Conservation (phyloP, 1,284 basidiomycete species). For the Cryptococcus wingfieldii region DNA sequence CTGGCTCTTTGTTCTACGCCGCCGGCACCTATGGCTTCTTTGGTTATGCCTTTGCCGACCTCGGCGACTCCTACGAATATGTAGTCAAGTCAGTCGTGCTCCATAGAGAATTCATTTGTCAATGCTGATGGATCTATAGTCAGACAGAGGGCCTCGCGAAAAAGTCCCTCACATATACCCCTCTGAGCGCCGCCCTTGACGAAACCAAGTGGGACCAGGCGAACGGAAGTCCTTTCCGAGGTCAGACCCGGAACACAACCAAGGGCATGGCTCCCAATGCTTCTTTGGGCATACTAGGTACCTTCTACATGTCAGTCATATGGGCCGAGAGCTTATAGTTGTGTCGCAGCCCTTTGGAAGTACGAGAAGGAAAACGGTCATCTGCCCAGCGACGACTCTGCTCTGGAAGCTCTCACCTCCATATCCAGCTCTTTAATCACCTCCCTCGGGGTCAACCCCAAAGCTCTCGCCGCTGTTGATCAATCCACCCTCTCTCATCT, state of each 20-base stretch:
- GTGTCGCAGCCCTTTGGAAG: constrained; percentile 69
- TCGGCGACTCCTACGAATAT: constrained; percentile 72
- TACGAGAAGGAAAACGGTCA: constrained; percentile 60
- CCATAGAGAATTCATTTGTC: neutral
- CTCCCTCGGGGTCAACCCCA: constrained; percentile 65
- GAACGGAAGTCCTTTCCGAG: constrained; percentile 59
- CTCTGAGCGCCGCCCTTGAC: constrained; percentile 63
- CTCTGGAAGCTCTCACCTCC: constrained; percentile 57
- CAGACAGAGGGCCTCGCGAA: constrained; percentile 56
- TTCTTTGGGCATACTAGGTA: constrained; percentile 69
- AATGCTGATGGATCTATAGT: neutral
- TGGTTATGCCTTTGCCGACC: constrained; percentile 92
- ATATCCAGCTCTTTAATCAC: constrained; percentile 60
- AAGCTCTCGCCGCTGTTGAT: constrained; percentile 59
- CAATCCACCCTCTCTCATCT: constrained; percentile 52
- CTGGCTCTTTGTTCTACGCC: constrained; percentile 75
- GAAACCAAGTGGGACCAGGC: constrained; percentile 34
- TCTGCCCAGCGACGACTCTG: constrained; percentile 57
- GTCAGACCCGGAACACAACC: constrained; percentile 65
- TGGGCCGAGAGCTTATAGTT: neutral
- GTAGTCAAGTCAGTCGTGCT: constrained; percentile 65
- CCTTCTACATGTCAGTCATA: constrained; percentile 20
- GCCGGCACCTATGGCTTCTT: constrained; percentile 84
- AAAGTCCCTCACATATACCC: constrained; percentile 61
- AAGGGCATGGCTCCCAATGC: constrained; percentile 71